phyloP scores from a whole-genome alignment of 805 yeast genomes.

The Wickerhamiella nectarea region DNA sequence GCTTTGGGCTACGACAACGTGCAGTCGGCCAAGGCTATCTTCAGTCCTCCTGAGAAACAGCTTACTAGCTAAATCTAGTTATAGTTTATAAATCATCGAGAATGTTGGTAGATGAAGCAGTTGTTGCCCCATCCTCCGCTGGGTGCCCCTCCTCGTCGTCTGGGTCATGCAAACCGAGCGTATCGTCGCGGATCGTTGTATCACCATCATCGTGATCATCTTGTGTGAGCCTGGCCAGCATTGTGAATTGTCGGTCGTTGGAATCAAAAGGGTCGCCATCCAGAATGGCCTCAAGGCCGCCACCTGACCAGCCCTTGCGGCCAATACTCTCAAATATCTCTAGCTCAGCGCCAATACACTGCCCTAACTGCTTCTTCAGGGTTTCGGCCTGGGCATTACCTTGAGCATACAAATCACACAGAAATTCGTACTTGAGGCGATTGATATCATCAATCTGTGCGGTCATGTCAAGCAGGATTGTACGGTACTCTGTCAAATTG shows the following conservation, averaged over 20 bases:
- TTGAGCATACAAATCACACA: slow-evolving; percentile 46
- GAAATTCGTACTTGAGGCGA: slow-evolving; percentile 57
- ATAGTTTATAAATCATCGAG: no score
- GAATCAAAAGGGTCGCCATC: slow-evolving; percentile 45
- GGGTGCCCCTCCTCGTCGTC: neutral
- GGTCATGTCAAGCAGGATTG: slow-evolving; percentile 53
- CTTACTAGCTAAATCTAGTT: neutral
- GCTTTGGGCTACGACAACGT: slow-evolving; percentile 46
- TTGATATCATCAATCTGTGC: slow-evolving; percentile 69
- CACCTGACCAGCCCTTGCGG: slow-evolving; percentile 75
- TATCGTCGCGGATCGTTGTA: neutral
- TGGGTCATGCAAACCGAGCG: neutral
- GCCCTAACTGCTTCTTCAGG: slow-evolving; percentile 43
- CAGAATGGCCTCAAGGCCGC: slow-evolving; percentile 62
- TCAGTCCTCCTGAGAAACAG: slow-evolving; percentile 21
- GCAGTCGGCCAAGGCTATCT: slow-evolving; percentile 46
- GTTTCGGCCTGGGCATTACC: slow-evolving; percentile 48
- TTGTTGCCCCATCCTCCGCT: no score
- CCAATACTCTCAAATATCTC: slow-evolving; percentile 67
- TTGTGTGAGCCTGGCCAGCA: neutral
- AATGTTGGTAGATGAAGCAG: neutral
- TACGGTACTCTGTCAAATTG: slow-evolving; percentile 53
- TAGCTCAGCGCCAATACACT: slow-evolving; percentile 63
- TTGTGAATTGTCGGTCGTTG: slow-evolving; percentile 5
- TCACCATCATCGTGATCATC: slow-evolving; percentile 14